Base-by-base conservation (phyloP, 2,329 filamentous ascomycete genomes). In the Dryadomyces sulphureus region DNA sequence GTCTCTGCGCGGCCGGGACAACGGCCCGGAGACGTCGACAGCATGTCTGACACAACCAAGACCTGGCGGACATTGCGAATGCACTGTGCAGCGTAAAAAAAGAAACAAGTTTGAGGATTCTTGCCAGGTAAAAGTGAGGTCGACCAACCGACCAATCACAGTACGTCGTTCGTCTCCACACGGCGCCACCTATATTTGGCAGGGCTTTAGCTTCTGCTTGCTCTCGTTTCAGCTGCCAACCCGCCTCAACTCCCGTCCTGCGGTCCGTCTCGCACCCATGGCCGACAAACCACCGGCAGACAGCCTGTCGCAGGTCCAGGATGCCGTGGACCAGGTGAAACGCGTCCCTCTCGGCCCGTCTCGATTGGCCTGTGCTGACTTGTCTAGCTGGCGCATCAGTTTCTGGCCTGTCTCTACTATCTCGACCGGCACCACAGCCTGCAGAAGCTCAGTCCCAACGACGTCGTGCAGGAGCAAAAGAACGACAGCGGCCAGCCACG, bases 301-400 rank as follows among this genome's bases (percentile, higher is more conserved):
- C 59, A 72, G 81, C 51, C 71, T 93, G 48, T 90, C 86, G 1
- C 85, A 92, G 61, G 70, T 92, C 48, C 86, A 93, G 63, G 84
- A 92, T 66, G 81, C 84, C 62, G 76, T 90, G 50, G 85, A 92
- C 57, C 79, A 88, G 72, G 84, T 85, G 19, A 20, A 27, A 24
- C 4, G 7, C n/a, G 1, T 16, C 38, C 11, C 27, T 14, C 12
- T 32, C 6, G 8, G 47, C 38, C 48, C 20, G 46, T 30, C 41
- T 24, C n/a, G n/a, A n/a, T n/a, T n/a, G n/a, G 39, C 41, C 21
- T 36, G 25, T 38, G 32, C 45, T 32, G 30, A 38, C 25, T 45
- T 32, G 20, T 42, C 43, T 50, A 84, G 79, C 72, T 84, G 30
- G 75, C 76, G 17, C 76, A 78, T 52, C 79, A 83, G 61, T 81